phyloP scores from a whole-genome alignment of 176 grass and related monocot genomes.

The Carex littledalei region DNA sequence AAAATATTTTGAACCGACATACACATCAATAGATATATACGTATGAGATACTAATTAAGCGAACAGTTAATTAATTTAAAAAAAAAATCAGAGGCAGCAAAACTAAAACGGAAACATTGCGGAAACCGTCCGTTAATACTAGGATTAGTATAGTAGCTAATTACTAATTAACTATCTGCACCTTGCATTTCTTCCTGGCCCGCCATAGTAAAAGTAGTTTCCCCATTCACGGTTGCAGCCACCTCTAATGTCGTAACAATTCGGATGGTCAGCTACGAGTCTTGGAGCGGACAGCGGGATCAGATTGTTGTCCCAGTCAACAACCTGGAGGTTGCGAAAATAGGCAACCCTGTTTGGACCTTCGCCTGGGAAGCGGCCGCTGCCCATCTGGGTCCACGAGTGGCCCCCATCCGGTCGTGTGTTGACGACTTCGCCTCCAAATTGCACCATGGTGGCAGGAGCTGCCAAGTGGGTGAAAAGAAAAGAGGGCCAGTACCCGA shows the following conservation, averaged over 20 bases:
- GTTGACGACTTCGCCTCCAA: slow-evolving; percentile 84
- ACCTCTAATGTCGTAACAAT: slow-evolving; percentile 61
- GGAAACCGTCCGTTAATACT: too few relatives aligned
- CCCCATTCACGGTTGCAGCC: slow-evolving; percentile 48
- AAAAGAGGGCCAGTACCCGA: slow-evolving; percentile 70
- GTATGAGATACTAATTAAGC: too few relatives aligned
- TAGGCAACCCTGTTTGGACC: slow-evolving; percentile 54
- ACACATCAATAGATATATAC: too few relatives aligned
- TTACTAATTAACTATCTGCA: slow-evolving; percentile 14
- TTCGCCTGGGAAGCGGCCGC: slow-evolving; percentile 51
- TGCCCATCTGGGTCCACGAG: slow-evolving; percentile 79
- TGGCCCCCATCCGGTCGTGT: slow-evolving; percentile 39
- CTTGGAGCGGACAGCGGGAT: slow-evolving; percentile 45
- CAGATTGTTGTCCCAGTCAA: slow-evolving; percentile 85
- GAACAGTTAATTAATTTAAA: too few relatives aligned
- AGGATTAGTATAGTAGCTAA: neutral
- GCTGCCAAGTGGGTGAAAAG: slow-evolving; percentile 60
- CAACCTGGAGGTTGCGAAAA: slow-evolving; percentile 81
- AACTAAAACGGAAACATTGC: too few relatives aligned
- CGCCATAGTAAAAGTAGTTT: slow-evolving; percentile 82
- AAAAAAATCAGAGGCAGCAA: too few relatives aligned
- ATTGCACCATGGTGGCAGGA: slow-evolving; percentile 88
- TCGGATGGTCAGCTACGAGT: slow-evolving; percentile 59
- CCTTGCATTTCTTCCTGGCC: slow-evolving; percentile 51
- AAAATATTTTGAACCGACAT: too few relatives aligned